Evolutionary conservation across 2,329 filamentous ascomycete genomes (phyloP).

Genomic region (Rhexocercosporidium sp.): DNA sequence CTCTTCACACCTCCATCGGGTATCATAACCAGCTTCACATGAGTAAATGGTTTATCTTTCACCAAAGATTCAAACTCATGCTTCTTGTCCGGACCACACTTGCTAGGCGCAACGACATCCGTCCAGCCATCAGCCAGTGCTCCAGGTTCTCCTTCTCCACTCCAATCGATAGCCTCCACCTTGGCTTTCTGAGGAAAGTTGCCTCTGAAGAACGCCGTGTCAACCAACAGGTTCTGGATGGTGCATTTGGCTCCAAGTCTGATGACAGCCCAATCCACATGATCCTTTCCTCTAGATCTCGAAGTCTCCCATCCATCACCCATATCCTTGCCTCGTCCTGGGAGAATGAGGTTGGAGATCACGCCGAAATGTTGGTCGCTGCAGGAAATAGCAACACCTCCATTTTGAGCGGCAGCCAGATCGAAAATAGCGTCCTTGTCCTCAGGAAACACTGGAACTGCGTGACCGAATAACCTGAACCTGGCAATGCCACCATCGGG

Average conservation of each 20-base stretch:
- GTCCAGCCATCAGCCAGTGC: conserved; percentile 66
- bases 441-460: conserved; percentile 76
- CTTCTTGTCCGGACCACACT: conserved; percentile 74
- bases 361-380: conserved; percentile 86
- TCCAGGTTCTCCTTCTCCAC: conserved; percentile 57
- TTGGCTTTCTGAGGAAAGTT: conserved; percentile 82
- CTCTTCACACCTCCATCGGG: conserved; percentile 94
- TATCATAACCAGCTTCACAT: conserved; percentile 85
- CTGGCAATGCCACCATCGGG: conserved; percentile 84
- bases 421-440: conserved; percentile 71
- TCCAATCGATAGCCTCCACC: conserved; percentile 66
- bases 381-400: conserved; percentile 75
- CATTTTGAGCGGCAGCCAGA: conserved; percentile 78
- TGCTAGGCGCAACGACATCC: conserved; percentile 68
- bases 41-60: conserved; percentile 69
- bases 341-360: conserved; percentile 80
- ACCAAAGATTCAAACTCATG: conserved; percentile 66
- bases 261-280: conserved; percentile 83
- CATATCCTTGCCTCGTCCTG: conserved; percentile 82
- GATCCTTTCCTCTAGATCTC: conserved; percentile 71
- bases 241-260: conserved; percentile 70
- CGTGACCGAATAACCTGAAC: conserved; percentile 78
- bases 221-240: conserved; percentile 71
- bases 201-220: conserved; percentile 83
- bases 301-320: conserved; percentile 88